A percentile compares a stretch with the other conserved stretches of the same genome.
These are phyloP conservation scores for Alternaria sp. DNA, from an alignment of 2,329 filamentous ascomycete species.

Conservation along the genomic window DNA sequence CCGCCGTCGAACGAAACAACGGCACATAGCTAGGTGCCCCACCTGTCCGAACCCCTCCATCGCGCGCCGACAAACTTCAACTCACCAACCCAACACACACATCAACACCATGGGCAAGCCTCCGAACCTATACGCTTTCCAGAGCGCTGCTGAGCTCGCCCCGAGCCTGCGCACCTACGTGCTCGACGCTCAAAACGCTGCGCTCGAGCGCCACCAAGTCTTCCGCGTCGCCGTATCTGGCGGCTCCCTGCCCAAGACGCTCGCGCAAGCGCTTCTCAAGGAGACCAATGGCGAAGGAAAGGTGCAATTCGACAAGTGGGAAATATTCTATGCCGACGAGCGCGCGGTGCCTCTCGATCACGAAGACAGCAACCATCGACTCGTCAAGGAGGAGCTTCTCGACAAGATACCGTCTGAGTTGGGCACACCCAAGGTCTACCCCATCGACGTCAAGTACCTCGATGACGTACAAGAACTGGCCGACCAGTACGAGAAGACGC, in stretches of 20 bases:
- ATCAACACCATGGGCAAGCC: constrained; percentile 47
- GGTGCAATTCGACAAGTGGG: constrained; percentile 84
- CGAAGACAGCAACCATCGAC: constrained; percentile 89
- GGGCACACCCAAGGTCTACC: constrained; percentile 73
- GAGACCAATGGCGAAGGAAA: constrained; percentile 63
- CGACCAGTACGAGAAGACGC: constrained; percentile 87
- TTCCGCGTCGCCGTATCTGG: constrained; percentile 96
- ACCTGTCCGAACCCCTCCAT: constrained; percentile 20
- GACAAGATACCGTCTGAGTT: constrained; percentile 79
- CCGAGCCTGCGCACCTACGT: constrained; percentile 81
- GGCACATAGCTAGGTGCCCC: constrained; percentile 13
- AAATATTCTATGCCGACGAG: constrained; percentile 98
- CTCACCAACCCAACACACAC: constrained; percentile 14
- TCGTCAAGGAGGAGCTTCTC: constrained; percentile 85
- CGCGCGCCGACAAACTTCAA: constrained; percentile 13
- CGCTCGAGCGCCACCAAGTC: constrained; percentile 76
- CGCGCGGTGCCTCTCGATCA: constrained; percentile 91
- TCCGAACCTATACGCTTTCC: constrained; percentile 79
- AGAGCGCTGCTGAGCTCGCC: constrained; percentile 72
- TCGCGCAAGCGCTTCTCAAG: constrained; percentile 81
- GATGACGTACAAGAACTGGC: constrained; percentile 89
- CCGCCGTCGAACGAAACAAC: constrained; percentile 15
- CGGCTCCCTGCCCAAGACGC: constrained; percentile 86
- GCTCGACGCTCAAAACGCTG: constrained; percentile 79
- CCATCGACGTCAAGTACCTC: constrained; percentile 73